phyloP scores from a whole-genome alignment of 1,284 basidiomycete genomes.

The Tetrapyrgos nigripes region DNA sequence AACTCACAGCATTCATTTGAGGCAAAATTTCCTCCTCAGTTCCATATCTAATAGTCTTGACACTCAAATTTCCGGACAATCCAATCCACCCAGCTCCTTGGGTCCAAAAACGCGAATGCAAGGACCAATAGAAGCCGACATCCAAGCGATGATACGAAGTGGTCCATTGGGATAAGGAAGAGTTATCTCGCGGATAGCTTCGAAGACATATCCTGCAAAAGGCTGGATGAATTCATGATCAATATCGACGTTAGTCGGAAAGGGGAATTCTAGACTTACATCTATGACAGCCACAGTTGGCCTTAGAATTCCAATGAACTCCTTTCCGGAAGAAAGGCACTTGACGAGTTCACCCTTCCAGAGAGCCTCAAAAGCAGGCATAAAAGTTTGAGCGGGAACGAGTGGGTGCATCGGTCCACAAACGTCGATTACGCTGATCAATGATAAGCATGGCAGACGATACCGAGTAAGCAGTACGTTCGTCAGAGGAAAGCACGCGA shows the following conservation, averaged over 20 bases:
- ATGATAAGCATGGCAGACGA: too few relatives aligned
- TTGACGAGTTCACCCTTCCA: conserved; percentile 2
- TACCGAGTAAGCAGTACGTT: too few relatives aligned
- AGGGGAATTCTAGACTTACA: background rate
- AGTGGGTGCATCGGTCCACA: background rate
- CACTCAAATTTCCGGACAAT: background rate
- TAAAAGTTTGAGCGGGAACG: background rate
- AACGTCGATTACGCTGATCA: conserved; percentile 1
- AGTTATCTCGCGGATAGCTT: conserved; percentile 2
- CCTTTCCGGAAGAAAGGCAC: conserved; percentile 8
- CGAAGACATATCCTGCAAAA: conserved; percentile 5
- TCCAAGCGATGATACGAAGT: conserved; percentile 12
- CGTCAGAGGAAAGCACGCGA: background rate
- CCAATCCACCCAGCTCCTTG: background rate
- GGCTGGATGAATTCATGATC: conserved; percentile 1
- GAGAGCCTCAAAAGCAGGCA: conserved; percentile 3
- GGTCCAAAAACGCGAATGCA: conserved; percentile 1
- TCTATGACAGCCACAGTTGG: conserved; percentile 10
- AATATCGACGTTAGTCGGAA: too few relatives aligned
- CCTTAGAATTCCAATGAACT: background rate
- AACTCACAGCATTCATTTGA: background rate
- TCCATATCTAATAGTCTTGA: background rate
- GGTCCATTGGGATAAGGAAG: background rate
- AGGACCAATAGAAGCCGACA: conserved; percentile 2
- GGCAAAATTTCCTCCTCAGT: background rate